Evolutionary conservation across 2,329 filamentous ascomycete species (phyloP), one percentile per base, ranked within the genome.

Genomic region (Didymellaceae sp.): DNA sequence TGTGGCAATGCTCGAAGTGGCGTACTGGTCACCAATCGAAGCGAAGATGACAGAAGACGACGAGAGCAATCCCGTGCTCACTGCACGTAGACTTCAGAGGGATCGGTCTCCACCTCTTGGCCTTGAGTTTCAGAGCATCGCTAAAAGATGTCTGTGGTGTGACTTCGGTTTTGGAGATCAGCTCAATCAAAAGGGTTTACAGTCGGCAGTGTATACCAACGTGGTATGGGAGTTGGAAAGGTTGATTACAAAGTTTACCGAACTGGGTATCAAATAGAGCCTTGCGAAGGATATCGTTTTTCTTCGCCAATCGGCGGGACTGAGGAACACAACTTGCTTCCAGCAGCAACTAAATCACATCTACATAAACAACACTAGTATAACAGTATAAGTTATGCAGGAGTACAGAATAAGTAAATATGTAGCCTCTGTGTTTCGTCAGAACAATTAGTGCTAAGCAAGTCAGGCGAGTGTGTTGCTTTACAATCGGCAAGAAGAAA

Each of bases 1-100:
- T 1, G 54, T 66, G 3, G 65, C 63, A 1, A 40, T 68, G 3
- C 59, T 66, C 3, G 63, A 68, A 30, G 58, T 68, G 1, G 59
- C 57, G 1, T 54, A 65, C 20, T 66, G 64, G 59, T 57, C 57
- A 31, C 51, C 61, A 1, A 48, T 67, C 2, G 58, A 61, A 26
- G 42, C 45, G 34, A 45, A 66, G 13, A 59, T 57, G 34, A 50
- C 40, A 5, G 22, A 49, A 0, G 26, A 51, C 20, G 65, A 66
- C 32, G 45, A 47, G 9, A 53, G 61, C 25, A 48, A 57, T 13
- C 43, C 45, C 16, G 46, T 67, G 5, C 52, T 59, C 13, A 57
- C 63, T 26, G 65, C 65, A 24, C 54, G 62, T 32, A 57, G 63
- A 6, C 46, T 65, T 17, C 25, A 28, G 25, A 28, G 59, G 58